These are phyloP conservation scores for Exophiala calicioides DNA, from an alignment of 2,329 filamentous ascomycete genomes.

Conservation along the genomic window DNA sequence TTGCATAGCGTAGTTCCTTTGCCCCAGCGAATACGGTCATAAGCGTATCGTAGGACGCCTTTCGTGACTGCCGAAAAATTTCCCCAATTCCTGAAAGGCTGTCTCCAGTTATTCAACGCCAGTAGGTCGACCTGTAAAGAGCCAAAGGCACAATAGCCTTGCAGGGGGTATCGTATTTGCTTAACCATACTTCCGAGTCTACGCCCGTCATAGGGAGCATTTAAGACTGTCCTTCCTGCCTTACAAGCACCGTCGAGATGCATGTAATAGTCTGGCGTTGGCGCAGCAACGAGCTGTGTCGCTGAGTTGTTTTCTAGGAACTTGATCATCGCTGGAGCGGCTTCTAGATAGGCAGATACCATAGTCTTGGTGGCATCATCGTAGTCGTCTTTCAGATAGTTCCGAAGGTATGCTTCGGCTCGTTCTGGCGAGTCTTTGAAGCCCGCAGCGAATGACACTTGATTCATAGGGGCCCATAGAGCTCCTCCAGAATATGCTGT, in stretches of 20 bases:
- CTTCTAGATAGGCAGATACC: slow-evolving; percentile 11
- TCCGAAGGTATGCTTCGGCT: slow-evolving; percentile 26
- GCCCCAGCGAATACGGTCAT: background rate
- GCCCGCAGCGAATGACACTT: slow-evolving; percentile 23
- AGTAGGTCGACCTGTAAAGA: background rate
- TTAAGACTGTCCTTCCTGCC: background rate
- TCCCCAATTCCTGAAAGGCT: background rate
- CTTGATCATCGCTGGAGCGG: slow-evolving; percentile 3
- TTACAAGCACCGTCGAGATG: background rate
- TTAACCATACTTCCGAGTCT: background rate
- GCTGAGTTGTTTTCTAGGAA: slow-evolving; percentile 10
- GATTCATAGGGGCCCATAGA: slow-evolving; percentile 40
- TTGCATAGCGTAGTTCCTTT: background rate
- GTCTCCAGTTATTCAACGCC: background rate
- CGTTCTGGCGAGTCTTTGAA: slow-evolving; percentile 32
- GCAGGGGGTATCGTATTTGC: slow-evolving; percentile 2
- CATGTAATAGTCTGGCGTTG: background rate
- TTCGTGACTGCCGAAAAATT: background rate
- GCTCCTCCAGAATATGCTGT: slow-evolving; percentile 36
- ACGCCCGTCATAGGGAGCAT: background rate
- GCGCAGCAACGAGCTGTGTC: background rate
- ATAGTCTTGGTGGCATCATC: slow-evolving; percentile 40
- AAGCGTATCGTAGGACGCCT: background rate
- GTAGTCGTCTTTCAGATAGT: slow-evolving; percentile 24
- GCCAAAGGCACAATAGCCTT: slow-evolving; percentile 2